Evolutionary conservation across 306 rosid species (phyloP), one percentile per base, ranked within the genome.

Genomic region (Gastrolobium villosum): DNA sequence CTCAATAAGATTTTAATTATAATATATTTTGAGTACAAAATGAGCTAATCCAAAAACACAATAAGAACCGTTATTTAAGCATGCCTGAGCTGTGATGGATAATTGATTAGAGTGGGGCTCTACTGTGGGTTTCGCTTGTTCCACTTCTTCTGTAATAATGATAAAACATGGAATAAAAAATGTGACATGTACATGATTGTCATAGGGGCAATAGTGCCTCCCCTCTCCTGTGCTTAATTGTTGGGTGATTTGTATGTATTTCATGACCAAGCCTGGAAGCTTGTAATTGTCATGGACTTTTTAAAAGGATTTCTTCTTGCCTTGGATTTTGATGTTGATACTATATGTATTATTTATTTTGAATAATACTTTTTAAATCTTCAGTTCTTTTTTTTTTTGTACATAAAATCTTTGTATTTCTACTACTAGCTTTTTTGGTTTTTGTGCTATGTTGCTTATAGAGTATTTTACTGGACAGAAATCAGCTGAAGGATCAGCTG

Each of bases 401-500:
- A 46, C 48, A 46, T 61, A 32, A 44, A 28, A 39, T 34, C 54
- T 44, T 75, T 40, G 3, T 62, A 34, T 65, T 7, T 68, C 41
- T 56, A 13, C 43, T 7, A 41, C 2, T 74, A 2, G 65, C 30
- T 41, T 34, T 61, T 43, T 41, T 8, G 26, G 30, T 77, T 85
- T 59, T 43, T 45, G 44, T 52, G 75, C 60, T 41, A 7, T 62
- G 35, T 84, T 86, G 65, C 86, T 85, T 75, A 84, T 76, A 72
- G 77, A 55, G 57, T 79, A 72, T 75, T 70, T 75, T 35, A n/a
- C 54, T 83, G 79, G 77, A 79, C 91, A 93, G 98, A 70, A 81
- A 87, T 84, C 89, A 81, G 56, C 79, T 88, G 84, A 85, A 84
- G 88, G 86, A 83, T 86, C 94, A 91, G 76, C 91, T 90, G 43